phyloP scores from a whole-genome alignment of 2,329 filamentous ascomycete genomes.

The Aureobasidium sp. region DNA sequence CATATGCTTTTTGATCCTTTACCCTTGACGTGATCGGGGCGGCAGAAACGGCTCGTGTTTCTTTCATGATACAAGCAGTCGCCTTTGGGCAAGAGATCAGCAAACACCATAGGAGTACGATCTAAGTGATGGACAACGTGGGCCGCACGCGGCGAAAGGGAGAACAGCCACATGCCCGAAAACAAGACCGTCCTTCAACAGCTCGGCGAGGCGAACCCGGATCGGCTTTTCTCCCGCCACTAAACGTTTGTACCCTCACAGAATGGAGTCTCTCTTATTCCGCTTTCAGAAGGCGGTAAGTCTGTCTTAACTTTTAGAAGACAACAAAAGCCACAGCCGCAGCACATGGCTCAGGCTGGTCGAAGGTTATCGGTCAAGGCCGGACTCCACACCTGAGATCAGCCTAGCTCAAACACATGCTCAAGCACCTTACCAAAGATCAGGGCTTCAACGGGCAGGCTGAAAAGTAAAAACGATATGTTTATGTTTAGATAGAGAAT shows the following conservation, averaged over 20 bases:
- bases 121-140: slow-evolving; percentile 8
- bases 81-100: slow-evolving; percentile 2
- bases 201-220: not conserved
- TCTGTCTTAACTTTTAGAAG: not conserved
- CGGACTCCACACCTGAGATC: not conserved
- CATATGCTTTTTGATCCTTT: slow-evolving; percentile 10
- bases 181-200: not conserved
- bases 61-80: slow-evolving; percentile 5
- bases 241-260: not conserved
- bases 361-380: slow-evolving; percentile 1
- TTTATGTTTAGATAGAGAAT: not conserved
- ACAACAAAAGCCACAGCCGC: slow-evolving; percentile 6
- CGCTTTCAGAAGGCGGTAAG: not conserved
- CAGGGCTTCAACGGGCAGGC: not conserved
- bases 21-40: not conserved
- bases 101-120: not conserved
- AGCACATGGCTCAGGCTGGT: slow-evolving; percentile 6
- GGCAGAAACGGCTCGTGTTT: slow-evolving; percentile 2
- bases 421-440: not conserved
- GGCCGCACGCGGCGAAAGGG: slow-evolving; percentile 8
- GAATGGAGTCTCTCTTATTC: not conserved
- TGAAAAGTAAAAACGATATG: not conserved
- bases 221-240: not conserved
- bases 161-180: slow-evolving; percentile 6
- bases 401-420: not conserved